Base-by-base conservation (phyloP, 352 stramenopile genomes). In the Pythium aristosporum region DNA sequence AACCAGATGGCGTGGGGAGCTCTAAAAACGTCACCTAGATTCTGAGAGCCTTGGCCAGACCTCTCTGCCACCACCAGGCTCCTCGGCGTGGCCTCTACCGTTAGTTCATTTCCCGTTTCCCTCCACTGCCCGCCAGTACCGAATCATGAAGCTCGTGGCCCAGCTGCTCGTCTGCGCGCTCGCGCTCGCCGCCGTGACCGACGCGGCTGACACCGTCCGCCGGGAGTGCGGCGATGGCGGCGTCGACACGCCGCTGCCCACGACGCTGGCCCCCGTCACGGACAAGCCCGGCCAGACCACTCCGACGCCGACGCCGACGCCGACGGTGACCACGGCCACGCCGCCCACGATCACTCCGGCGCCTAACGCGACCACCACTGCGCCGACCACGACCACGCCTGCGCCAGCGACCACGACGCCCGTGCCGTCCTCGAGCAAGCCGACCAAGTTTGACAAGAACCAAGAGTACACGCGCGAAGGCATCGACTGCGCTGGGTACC, bases 81-180 rank as follows among this genome's bases (percentile, higher is more conserved):
- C 25, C 3, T 30, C 25, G 25, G 25, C 3, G 25, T 5, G 25
- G 25, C 25, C 5, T 30, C 5, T 30, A 30, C 25, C 3, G 0
- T 7, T 13, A 8, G 34, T 39, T 39, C 34, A 39, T 39, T 39
- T 39, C 11, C 8, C 34, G 25, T 39, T 39, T 39, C 34, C 34
- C 34, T 13, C 11, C 34, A 39, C 34, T 39, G 34, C 34, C 34
- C 34, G 34, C 8, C 57, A 56, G 57, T 57, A 64, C 34, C 51
- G 12, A 46, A 46, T 1, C 39, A 72, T 72, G 65, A 63, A 72
- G 65, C 7, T 67, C n/a, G 6, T 60, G 43, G 59, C 47, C 58
- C 67, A 72, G 51, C 28, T 72, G 18, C 21, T 67, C 34, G 52
- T 72, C 20, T 67, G 65, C 41, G 65, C 65, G 46, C 32, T 67